These are phyloP conservation scores for Galium porrigens DNA, from an alignment of 305 asterid genomes.

Conservation along the genomic window DNA sequence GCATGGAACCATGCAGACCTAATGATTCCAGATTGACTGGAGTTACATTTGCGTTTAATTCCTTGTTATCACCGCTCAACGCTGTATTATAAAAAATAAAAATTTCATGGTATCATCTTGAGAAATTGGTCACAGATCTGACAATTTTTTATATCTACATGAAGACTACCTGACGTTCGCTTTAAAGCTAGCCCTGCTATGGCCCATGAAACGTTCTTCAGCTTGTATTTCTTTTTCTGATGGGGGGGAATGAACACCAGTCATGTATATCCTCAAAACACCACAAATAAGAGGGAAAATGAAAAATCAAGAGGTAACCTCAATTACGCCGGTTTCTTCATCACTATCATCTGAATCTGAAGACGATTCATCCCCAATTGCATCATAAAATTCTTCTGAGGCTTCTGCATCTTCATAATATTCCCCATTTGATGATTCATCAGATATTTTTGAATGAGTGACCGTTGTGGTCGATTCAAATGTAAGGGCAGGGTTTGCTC, in stretches of 20 bases:
- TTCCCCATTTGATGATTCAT: constrained; percentile 40
- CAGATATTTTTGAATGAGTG: constrained; percentile 43
- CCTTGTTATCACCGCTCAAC: constrained; percentile 30
- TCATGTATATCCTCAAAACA: not conserved
- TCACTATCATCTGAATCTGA: constrained; percentile 57
- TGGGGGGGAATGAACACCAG: not conserved
- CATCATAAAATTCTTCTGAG: constrained; percentile 81
- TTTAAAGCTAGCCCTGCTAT: constrained; percentile 45
- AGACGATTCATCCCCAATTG: constrained; percentile 54
- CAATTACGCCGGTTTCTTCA: constrained; percentile 32
- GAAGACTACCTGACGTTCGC: constrained; percentile 39
- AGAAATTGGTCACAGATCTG: constrained; percentile 8
- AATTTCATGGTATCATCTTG: not conserved
- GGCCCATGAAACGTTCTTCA: constrained; percentile 85
- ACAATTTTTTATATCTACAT: constrained; percentile 10
- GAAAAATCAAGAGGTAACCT: constrained; percentile 22
- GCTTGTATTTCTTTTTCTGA: constrained; percentile 57
- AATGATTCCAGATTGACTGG: constrained; percentile 41
- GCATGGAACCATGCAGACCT: constrained; percentile 66
- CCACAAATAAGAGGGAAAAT: constrained; percentile 2
- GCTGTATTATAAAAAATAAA: constrained; percentile 25
- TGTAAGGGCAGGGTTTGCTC: constrained; percentile 64
- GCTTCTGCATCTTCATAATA: constrained; percentile 47
- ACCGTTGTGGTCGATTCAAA: constrained; percentile 36
- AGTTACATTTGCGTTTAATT: constrained; percentile 37